Percentiles rank a stretch among this genome's conserved stretches.
Conservation (phyloP, 306 rosid species). For the Corylus americana region DNA sequence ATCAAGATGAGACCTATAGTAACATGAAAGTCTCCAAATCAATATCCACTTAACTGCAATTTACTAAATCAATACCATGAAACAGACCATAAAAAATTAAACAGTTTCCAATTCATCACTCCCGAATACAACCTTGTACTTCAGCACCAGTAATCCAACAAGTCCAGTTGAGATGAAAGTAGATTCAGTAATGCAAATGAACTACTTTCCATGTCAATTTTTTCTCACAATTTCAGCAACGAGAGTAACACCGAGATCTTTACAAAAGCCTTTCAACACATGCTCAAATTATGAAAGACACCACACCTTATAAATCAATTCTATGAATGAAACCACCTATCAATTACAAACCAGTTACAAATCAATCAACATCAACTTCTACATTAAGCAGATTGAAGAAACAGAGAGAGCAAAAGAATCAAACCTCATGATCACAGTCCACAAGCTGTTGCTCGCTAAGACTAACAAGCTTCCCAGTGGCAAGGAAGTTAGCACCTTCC, state of each 20-base stretch:
- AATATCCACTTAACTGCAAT: no score
- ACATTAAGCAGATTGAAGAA: not conserved
- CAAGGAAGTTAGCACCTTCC: constrained; percentile 90
- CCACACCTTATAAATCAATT: not conserved
- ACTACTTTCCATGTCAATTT: not conserved
- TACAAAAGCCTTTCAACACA: not conserved
- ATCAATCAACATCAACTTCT: not conserved
- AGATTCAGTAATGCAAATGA: not conserved
- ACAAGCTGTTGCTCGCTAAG: constrained; percentile 98
- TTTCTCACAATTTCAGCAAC: not conserved
- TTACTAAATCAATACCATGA: not conserved
- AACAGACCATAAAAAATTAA: not conserved
- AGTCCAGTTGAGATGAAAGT: not conserved
- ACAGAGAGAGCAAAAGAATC: not conserved
- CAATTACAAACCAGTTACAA: not conserved
- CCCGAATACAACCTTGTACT: not conserved
- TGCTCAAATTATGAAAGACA: not conserved
- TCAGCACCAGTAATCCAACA: not conserved
- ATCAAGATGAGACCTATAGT: no score
- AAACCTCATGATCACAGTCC: constrained; percentile 97
- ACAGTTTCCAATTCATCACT: not conserved
- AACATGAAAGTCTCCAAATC: no score
- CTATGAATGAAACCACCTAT: not conserved
- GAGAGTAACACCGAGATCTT: not conserved
- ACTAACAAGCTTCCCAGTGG: constrained; percentile 83